Evolutionary conservation across 129 eudicot genomes (phyloP).

Genomic region (Scalesia atractyloides): DNA sequence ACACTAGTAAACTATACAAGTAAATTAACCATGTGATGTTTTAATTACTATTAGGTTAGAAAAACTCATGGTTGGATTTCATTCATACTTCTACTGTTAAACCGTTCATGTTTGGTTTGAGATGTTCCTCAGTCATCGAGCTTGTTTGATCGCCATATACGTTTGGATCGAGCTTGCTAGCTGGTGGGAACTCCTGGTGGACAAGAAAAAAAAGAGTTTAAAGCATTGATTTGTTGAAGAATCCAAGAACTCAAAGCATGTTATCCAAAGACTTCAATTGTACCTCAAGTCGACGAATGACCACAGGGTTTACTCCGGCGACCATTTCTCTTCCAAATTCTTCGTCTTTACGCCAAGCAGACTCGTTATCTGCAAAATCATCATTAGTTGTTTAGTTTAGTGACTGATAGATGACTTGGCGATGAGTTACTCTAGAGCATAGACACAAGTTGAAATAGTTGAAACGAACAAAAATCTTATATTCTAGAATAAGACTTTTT

Average conservation of each 20-base stretch:
- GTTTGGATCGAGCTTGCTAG: conserved; percentile 67
- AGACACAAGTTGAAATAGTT: too few relatives aligned
- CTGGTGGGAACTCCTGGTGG: conserved; percentile 80
- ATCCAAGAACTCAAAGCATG: background rate
- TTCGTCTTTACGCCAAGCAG: conserved; percentile 58
- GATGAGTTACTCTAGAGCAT: too few relatives aligned
- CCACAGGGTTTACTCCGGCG: conserved; percentile 61
- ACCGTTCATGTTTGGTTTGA: conserved; percentile 72
- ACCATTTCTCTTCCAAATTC: conserved; percentile 69
- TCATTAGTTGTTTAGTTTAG: background rate
- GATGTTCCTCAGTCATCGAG: conserved; percentile 53
- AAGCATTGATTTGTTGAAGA: background rate
- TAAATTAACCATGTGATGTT: too few relatives aligned
- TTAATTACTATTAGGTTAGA: background rate
- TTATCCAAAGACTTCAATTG: background rate
- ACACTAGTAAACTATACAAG: too few relatives aligned
- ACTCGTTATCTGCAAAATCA: conserved; percentile 33
- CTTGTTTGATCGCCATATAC: conserved; percentile 78
- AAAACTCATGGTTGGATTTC: background rate
- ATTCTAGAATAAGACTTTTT: too few relatives aligned
- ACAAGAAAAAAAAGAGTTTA: background rate
- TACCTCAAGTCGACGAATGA: conserved; percentile 51
- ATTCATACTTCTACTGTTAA: conserved; percentile 55
- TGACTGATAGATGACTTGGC: too few relatives aligned
- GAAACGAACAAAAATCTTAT: too few relatives aligned